Base-by-base conservation (phyloP, 2,329 filamentous ascomycete genomes). In the Aspergillus neoniger region DNA sequence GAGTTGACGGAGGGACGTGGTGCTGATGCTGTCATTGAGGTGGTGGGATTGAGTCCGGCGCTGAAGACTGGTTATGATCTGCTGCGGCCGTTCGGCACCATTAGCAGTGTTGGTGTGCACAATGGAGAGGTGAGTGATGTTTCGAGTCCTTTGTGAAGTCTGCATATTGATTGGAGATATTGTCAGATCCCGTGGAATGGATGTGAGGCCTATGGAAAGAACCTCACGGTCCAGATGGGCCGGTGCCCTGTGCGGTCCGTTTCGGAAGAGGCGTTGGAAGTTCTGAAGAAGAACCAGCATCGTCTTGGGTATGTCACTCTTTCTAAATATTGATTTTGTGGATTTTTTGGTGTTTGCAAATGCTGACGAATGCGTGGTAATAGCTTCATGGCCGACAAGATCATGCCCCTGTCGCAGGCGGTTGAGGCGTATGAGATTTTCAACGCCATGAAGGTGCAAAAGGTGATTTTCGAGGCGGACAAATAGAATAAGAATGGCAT, bases 1-100 rank as follows among this genome's bases (percentile, higher is more conserved):
- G 89, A 91, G 67, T 84, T 88, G 51, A 95, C 91, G 0, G 83
- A 89, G 15, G 92, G 92, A 7, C 83, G 93, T 41, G 93, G 93
- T 6, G 92, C 92, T 14, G 93, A 97, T 77, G 87, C 91, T 17
- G 87, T 95, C 2, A 87, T 96, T 66, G 90, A 93, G 74, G 88
- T 91, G 6, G 90, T 92, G 25, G 90, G 90, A 0, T 77, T 88
- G 62, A 87, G 86, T 57, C 84, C 87, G 39, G 90, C 90, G 2
- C 75, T 92, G 70, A 85, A 82, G 69, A 90, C 87, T 38, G 89
- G 85, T 0, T 92, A 88, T 74, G 88, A 92, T 32, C 74, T 92
- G 17, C 74, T 92, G 59, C 82, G 90, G 56, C 88, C 89, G 1
- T 92, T 87, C 79, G 90, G 90, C 5, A 84, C 83, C 43, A 90